Evolutionary conservation across 768 basidiomycete genomes (phyloP), one percentile per base, ranked within the genome.

Genomic region (Rhodosporidiobolus odoratus): DNA sequence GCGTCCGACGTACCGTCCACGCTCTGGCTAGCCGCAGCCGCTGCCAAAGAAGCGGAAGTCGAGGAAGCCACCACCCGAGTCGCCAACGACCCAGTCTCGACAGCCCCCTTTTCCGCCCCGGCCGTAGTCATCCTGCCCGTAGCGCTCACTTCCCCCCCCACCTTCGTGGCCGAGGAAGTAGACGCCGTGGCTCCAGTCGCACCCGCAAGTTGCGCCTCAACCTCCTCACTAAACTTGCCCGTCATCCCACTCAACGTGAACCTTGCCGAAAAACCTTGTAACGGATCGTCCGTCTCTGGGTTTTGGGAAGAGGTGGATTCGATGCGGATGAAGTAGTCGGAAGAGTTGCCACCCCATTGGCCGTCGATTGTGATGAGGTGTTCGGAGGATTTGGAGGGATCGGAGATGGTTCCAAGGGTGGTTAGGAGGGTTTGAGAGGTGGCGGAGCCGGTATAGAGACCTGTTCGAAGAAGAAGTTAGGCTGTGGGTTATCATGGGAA

Each of bases 231-330:
- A 12, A 10, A 62, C 13, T 23, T 15, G 47, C 60, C 60, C 2
- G 60, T 62, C 60, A 62, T 62, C 25, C 27, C 16, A 25, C 16
- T n/a, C 13, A 62, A 13, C 17, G 27, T 61, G 60, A 71, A 71
- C 19, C 69, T 59, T 7, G 69, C 65, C 23, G 69, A 71, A 56
- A 71, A 71, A 2, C 65, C 65, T 32, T 66, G 65, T 25, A 71
- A 58, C 7, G 69, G 69, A 13, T 40, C 48, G 30, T 56, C 60
- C 23, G 35, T 47, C n/a, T 52, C 4, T n/a, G n/a, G n/a, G 2
- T 37, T 9, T 9, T 30, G 50, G 8, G 27, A 54, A 2, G 65
- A 38, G 40, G 41, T 41, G 12, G 60, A 62, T 41, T 71, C 37
- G 65, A 66, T 30, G 25, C 65, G 65, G 47, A 71, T 66, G 48